phyloP scores from a whole-genome alignment of 306 rosid genomes.

The Casuarina equisetifolia region DNA sequence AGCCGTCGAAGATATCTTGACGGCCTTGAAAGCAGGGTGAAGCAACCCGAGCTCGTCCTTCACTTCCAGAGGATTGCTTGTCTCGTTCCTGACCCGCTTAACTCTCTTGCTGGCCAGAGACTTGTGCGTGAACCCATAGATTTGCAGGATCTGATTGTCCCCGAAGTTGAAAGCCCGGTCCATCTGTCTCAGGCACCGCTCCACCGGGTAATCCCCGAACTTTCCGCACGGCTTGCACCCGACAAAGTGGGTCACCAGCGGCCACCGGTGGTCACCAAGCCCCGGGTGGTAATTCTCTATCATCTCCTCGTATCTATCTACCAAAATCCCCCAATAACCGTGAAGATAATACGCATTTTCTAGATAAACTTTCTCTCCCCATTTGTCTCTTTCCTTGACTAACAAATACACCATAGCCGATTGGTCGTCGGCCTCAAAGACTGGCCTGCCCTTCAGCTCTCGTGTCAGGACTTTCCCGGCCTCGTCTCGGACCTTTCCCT shows the following conservation, averaged over 20 bases:
- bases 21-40: conserved; percentile 72
- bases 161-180: conserved; percentile 86
- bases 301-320: conserved; percentile 79
- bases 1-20: conserved; percentile 41
- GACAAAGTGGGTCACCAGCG: conserved; percentile 88
- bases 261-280: conserved; percentile 87
- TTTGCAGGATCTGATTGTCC: conserved; percentile 82
- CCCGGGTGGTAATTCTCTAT: conserved; percentile 79
- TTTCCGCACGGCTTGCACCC: conserved; percentile 96
- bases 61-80: conserved; percentile 60
- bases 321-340: conserved; percentile 92
- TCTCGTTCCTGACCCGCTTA: conserved; percentile 71
- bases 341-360: conserved; percentile 72
- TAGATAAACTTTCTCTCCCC: conserved; percentile 79
- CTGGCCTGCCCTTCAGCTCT: conserved; percentile 67
- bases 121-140: conserved; percentile 76
- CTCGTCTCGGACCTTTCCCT: conserved; percentile 76
- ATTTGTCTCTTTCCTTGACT: conserved; percentile 47
- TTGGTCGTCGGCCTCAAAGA: conserved; percentile 87
- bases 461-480: conserved; percentile 74
- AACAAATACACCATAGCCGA: conserved; percentile 80
- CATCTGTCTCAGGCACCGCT: conserved; percentile 84
- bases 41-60: conserved; percentile 80
- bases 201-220: conserved; percentile 85
- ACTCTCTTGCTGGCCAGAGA: conserved; percentile 62